Evolutionary conservation across 345 rosid species (phyloP).

Genomic region (Noccaea bulbosa): DNA sequence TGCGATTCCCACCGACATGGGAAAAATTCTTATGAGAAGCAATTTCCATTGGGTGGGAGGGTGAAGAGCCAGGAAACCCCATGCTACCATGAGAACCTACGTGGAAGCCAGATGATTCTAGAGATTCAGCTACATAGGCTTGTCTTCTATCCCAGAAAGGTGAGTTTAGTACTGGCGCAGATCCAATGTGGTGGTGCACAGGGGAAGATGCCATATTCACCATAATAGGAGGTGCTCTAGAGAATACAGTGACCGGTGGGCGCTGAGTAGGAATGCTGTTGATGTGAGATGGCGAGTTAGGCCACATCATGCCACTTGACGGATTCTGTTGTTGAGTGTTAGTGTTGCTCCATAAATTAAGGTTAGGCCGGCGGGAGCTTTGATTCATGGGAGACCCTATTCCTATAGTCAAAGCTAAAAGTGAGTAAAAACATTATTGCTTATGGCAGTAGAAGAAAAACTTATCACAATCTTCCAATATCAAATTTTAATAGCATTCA

Average conservation of each 20-base stretch:
- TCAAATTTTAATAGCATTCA: slow-evolving; percentile 4
- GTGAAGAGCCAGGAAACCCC: slow-evolving; percentile 65
- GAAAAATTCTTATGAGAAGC: slow-evolving; percentile 64
- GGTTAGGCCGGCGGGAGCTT: slow-evolving; percentile 65
- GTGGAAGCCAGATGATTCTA: slow-evolving; percentile 72
- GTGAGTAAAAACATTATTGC: background rate
- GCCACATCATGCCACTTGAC: slow-evolving; percentile 75
- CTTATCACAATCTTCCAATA: slow-evolving; percentile 13
- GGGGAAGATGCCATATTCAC: slow-evolving; percentile 62
- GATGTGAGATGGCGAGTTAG: slow-evolving; percentile 75
- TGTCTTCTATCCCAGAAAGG: slow-evolving; percentile 83
- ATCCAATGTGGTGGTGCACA: slow-evolving; percentile 81
- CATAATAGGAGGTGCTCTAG: slow-evolving; percentile 68
- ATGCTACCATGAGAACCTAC: slow-evolving; percentile 71
- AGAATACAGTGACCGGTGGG: slow-evolving; percentile 64
- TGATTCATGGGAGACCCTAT: slow-evolving; percentile 66
- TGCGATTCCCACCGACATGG: slow-evolving; percentile 56
- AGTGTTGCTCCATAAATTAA: slow-evolving; percentile 61
- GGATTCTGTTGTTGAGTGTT: slow-evolving; percentile 69
- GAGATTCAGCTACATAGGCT: slow-evolving; percentile 73
- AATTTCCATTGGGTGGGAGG: slow-evolving; percentile 70
- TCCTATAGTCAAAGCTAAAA: slow-evolving; percentile 29
- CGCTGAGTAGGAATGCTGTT: slow-evolving; percentile 65
- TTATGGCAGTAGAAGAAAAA: background rate
- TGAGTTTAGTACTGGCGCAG: slow-evolving; percentile 75